phyloP scores from a whole-genome alignment of 2,329 filamentous ascomycete species.

The Pseudogymnoascus sp. region DNA sequence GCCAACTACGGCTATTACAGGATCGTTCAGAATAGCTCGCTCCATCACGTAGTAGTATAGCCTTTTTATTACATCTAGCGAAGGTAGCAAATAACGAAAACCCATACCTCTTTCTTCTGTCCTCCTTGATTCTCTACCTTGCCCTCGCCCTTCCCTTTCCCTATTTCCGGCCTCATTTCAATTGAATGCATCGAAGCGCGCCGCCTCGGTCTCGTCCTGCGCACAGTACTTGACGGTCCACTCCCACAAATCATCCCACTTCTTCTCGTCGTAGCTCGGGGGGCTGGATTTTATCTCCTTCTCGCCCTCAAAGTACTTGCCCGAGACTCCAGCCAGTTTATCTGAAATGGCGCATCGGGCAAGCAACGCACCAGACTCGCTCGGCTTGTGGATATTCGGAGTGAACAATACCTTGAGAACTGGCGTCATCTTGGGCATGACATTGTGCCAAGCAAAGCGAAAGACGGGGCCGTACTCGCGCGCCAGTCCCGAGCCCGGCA shows the following conservation, averaged over 20 bases:
- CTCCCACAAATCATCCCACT: constrained; percentile 43
- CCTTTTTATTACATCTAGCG: too few species aligned
- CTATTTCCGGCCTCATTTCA: not conserved
- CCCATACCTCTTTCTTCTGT: too few species aligned
- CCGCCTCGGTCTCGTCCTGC: constrained; percentile 22
- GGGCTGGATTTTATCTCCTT: constrained; percentile 35
- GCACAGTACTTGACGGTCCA: constrained; percentile 38
- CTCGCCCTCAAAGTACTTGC: constrained; percentile 38
- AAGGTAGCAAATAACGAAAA: too few species aligned
- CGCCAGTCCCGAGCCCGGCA: constrained; percentile 40
- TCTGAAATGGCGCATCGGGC: constrained; percentile 33
- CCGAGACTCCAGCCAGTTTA: constrained; percentile 30
- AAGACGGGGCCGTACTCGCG: constrained; percentile 27
- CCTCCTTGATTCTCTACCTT: too few species aligned
- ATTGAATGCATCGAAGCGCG: constrained; percentile 17
- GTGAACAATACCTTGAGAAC: constrained; percentile 29
- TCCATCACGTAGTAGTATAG: too few species aligned
- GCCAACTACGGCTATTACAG: too few species aligned
- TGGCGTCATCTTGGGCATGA: constrained; percentile 32
- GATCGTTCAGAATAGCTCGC: too few species aligned
- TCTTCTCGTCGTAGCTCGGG: constrained; percentile 36
- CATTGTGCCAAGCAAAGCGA: constrained; percentile 29
- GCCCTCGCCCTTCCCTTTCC: not conserved
- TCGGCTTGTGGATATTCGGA: constrained; percentile 33
- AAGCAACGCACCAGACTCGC: constrained; percentile 35